Conservation (phyloP, 371 early-diverging fungal genomes). For the Vavraia culicis region DNA sequence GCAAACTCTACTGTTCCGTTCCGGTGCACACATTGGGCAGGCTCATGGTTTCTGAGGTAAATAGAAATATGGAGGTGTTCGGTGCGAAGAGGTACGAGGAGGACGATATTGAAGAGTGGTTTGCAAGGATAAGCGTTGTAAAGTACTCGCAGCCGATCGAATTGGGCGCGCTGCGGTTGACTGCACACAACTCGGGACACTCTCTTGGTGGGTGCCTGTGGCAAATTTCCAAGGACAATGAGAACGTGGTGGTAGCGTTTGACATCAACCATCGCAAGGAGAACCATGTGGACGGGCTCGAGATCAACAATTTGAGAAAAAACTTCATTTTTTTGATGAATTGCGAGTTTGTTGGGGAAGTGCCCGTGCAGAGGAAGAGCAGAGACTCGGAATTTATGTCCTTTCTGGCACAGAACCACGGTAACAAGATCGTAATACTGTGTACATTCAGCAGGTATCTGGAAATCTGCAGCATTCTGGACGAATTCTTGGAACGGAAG, state of each 20-base stretch:
- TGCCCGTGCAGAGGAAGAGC: conserved; percentile 24
- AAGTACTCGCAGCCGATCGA: conserved; percentile 70
- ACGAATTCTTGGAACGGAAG: conserved; percentile 48
- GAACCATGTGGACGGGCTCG: conserved; percentile 48
- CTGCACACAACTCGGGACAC: conserved; percentile 76
- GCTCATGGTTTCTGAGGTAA: conserved; percentile 51
- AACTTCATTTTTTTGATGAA: conserved; percentile 59
- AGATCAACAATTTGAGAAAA: conserved; percentile 51
- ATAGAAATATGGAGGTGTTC: conserved; percentile 51
- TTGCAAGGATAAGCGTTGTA: conserved; percentile 56
- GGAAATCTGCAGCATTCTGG: conserved; percentile 65
- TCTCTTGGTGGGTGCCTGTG: conserved; percentile 84
- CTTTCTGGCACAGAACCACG: conserved; percentile 48
- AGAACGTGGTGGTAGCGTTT: conserved; percentile 73
- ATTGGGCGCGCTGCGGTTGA: conserved; percentile 61
- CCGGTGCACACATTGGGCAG: conserved; percentile 76
- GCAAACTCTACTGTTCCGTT: conserved; percentile 68
- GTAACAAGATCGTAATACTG: conserved; percentile 65
- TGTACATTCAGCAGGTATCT: conserved; percentile 65
- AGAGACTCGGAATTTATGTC: conserved; percentile 27
- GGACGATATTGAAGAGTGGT: conserved; percentile 56
- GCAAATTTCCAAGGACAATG: conserved; percentile 72
- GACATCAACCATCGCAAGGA: conserved; percentile 82
- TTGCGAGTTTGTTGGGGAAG: conserved; percentile 51
- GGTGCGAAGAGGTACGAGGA: conserved; percentile 49